Evolutionary conservation across 139 green algal species (phyloP).

Genomic region (Chlorella sp.): DNA sequence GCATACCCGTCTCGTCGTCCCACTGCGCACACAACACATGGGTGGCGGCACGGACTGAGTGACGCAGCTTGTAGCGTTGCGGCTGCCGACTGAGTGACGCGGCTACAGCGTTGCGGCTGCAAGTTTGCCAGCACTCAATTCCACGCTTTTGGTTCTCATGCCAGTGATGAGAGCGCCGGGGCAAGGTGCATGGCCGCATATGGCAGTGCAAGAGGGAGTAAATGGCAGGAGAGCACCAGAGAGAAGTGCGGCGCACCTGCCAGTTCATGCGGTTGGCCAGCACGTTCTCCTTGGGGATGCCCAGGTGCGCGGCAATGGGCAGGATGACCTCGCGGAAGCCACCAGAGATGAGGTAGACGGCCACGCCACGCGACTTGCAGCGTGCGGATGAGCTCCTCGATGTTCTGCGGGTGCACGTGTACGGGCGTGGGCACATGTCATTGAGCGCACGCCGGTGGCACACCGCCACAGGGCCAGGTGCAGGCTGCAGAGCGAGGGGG

Average conservation of each 20-base stretch:
- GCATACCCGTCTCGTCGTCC: slow-evolving; percentile 46
- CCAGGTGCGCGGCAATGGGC: slow-evolving; percentile 53
- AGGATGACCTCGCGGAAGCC: slow-evolving; percentile 67
- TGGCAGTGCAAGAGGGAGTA: too few species aligned
- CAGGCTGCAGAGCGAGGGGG: not conserved
- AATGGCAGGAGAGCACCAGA: too few species aligned
- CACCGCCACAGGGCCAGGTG: not conserved
- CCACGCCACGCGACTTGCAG: slow-evolving; percentile 53
- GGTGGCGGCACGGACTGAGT: not conserved
- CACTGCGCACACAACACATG: slow-evolving; percentile 7
- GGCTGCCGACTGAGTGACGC: not conserved
- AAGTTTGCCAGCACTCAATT: too few species aligned
- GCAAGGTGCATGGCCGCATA: too few species aligned
- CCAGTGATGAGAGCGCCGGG: too few species aligned
- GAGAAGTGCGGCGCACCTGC: too few species aligned
- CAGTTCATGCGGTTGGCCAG: slow-evolving; percentile 76
- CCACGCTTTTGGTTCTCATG: too few species aligned
- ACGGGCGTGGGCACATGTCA: too few species aligned
- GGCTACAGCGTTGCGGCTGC: too few species aligned
- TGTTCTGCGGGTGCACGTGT: slow-evolving; percentile 33
- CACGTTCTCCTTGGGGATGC: slow-evolving; percentile 52
- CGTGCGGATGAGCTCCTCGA: slow-evolving; percentile 47
- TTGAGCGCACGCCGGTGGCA: not conserved
- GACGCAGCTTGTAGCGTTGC: not conserved
- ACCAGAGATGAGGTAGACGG: slow-evolving; percentile 69